Conservation (phyloP, 306 rosid genomes). For the Datisca glomerata region DNA sequence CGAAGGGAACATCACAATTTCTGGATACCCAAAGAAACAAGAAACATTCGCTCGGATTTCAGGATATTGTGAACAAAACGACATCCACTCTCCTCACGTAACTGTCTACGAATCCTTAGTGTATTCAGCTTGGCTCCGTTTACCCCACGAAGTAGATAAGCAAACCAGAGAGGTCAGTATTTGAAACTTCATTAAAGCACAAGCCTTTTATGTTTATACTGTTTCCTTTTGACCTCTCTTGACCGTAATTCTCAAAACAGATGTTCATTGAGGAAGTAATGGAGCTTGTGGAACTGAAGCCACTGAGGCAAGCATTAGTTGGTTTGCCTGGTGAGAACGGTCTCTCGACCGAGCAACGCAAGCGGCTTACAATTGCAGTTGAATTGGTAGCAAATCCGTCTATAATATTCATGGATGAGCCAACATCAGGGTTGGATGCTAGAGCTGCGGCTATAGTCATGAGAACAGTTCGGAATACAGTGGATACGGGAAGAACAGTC, state of each 20-base stretch:
- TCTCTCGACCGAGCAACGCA: slow-evolving; percentile 43
- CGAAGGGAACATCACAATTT: slow-evolving; percentile 55
- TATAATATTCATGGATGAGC: slow-evolving; percentile 49
- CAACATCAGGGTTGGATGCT: slow-evolving; percentile 49
- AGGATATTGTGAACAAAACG: slow-evolving; percentile 90
- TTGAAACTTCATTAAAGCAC: neutral
- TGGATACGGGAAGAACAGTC: slow-evolving; percentile 44
- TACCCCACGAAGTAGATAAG: slow-evolving; percentile 32
- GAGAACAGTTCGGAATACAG: slow-evolving; percentile 45
- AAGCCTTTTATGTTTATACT: neutral
- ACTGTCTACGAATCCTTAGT: slow-evolving; percentile 62
- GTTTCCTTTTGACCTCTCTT: too few relatives aligned
- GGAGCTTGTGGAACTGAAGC: slow-evolving; percentile 35
- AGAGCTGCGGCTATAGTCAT: slow-evolving; percentile 52
- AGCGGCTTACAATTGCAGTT: slow-evolving; percentile 44
- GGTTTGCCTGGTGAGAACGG: slow-evolving; percentile 42
- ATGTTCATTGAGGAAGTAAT: slow-evolving; percentile 45
- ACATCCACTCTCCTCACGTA: slow-evolving; percentile 74
- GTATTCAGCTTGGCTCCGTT: slow-evolving; percentile 75
- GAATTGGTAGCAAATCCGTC: slow-evolving; percentile 49
- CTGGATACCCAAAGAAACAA: slow-evolving; percentile 82
- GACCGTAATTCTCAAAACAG: slow-evolving; percentile 12
- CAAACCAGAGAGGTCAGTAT: slow-evolving; percentile 37
- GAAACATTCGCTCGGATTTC: slow-evolving; percentile 84
- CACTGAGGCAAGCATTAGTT: slow-evolving; percentile 30